Percentiles rank a stretch among this genome's conserved stretches.
Evolutionary conservation across 2,329 filamentous ascomycete species (phyloP).

Genomic region (Beauveria sp.): DNA sequence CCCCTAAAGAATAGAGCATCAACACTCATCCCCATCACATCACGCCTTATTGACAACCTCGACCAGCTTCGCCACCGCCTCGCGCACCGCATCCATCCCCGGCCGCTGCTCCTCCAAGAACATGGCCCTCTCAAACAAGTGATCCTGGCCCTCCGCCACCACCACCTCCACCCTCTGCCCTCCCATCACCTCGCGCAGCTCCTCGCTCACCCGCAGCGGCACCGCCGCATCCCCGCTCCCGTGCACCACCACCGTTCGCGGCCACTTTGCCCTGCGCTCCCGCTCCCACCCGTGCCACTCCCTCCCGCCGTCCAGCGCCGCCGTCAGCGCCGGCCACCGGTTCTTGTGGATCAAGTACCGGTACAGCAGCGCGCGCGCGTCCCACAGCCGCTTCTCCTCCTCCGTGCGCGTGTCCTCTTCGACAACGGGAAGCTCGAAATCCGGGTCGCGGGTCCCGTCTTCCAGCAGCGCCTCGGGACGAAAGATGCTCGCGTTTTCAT

Average conservation of each 20-base stretch:
- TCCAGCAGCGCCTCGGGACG: conserved; percentile 19
- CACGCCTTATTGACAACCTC: conserved; percentile 12
- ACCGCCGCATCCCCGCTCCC: conserved; percentile 24
- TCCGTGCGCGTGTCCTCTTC: not conserved
- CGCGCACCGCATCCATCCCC: conserved; percentile 21
- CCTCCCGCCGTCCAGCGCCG: conserved; percentile 24
- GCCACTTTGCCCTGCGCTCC: conserved; percentile 21
- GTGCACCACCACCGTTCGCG: conserved; percentile 27
- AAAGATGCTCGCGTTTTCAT: conserved; percentile 18
- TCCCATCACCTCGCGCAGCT: conserved; percentile 21
- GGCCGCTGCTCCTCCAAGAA: conserved; percentile 24
- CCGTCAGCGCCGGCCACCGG: conserved; percentile 20
- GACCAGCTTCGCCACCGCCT: conserved; percentile 19
- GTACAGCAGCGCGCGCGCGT: conserved; percentile 21
- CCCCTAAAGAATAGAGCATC: too few relatives aligned
- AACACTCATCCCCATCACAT: not conserved
- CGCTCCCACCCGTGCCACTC: conserved; percentile 19
- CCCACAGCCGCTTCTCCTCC: not conserved
- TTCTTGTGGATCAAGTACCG: conserved; percentile 28
- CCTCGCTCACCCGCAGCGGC: conserved; percentile 20
- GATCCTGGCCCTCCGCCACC: conserved; percentile 19
- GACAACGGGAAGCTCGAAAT: conserved; percentile 11
- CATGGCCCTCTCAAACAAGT: conserved; percentile 23
- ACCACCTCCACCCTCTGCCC: conserved; percentile 20
- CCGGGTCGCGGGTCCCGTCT: conserved; percentile 20